These are phyloP conservation scores for Colletotrichum sp. DNA, from an alignment of 2,329 filamentous ascomycete species.

Conservation along the genomic window DNA sequence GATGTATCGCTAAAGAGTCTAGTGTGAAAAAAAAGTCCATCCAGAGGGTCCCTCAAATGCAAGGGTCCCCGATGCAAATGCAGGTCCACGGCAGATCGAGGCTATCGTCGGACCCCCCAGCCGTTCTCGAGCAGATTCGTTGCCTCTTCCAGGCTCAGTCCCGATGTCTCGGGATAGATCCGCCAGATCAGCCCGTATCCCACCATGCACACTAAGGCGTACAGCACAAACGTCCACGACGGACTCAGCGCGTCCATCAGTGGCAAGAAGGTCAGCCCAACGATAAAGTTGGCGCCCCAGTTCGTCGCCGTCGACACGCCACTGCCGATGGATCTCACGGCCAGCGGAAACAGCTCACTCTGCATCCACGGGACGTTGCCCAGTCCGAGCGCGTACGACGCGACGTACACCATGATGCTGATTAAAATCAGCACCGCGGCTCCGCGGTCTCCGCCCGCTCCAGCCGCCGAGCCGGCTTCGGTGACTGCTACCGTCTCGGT, in stretches of 20 bases:
- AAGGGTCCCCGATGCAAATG: not conserved
- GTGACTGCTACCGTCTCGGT: conserved; percentile 26
- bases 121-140: conserved; percentile 72
- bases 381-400: conserved; percentile 83
- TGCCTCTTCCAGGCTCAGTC: conserved; percentile 81
- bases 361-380: conserved; percentile 98
- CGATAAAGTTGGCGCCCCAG: conserved; percentile 86
- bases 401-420: conserved; percentile 83
- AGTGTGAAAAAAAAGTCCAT: not conserved
- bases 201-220: conserved; percentile 70
- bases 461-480: conserved; percentile 23
- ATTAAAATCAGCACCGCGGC: conserved; percentile 67
- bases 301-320: conserved; percentile 80
- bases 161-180: conserved; percentile 88
- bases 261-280: conserved; percentile 87
- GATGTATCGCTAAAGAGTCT: not conserved
- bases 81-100: not conserved
- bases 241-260: conserved; percentile 81
- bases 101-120: conserved; percentile 66
- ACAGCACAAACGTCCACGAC: conserved; percentile 80
- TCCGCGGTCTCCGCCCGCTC: conserved; percentile 24
- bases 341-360: conserved; percentile 85
- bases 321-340: conserved; percentile 75
- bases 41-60: not conserved
- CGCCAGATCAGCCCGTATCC: conserved; percentile 74